Percentiles rank a stretch among this genome's conserved stretches.
Evolutionary conservation across 768 basidiomycete species (phyloP).

Genomic region (Tephrocybe rancida): DNA sequence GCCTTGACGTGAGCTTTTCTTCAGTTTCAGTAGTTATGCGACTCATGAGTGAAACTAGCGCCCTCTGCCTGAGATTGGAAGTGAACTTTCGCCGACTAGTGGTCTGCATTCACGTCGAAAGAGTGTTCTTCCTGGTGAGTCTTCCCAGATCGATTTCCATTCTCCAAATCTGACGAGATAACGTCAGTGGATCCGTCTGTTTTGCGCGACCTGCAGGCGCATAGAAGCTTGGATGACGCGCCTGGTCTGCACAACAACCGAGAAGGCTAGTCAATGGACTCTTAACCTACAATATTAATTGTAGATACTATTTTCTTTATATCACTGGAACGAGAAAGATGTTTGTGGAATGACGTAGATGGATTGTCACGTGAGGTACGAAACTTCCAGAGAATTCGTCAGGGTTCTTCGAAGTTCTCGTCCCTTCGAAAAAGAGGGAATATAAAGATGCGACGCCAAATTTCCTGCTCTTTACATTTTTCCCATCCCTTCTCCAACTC

Average conservation of each 20-base stretch:
- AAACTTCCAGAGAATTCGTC: constrained; percentile 51
- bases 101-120: constrained; percentile 91
- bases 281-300: not conserved
- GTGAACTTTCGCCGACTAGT: constrained; percentile 58
- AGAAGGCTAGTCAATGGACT: constrained; percentile 16
- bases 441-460: constrained; percentile 34
- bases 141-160: not conserved
- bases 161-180: not conserved
- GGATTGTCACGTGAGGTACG: constrained; percentile 37
- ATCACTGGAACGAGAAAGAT: constrained; percentile 3
- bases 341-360: constrained; percentile 17
- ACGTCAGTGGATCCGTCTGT: constrained; percentile 82
- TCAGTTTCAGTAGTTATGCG: constrained; percentile 2
- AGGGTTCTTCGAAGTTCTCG: constrained; percentile 36
- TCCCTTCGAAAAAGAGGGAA: constrained; percentile 34
- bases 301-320: constrained; percentile 2
- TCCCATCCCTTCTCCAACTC: constrained; percentile 11
- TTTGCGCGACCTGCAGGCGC: constrained; percentile 84
- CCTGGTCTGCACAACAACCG: constrained; percentile 22
- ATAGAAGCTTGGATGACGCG: constrained; percentile 76
- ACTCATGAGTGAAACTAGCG: constrained; percentile 38
- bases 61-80: constrained; percentile 66
- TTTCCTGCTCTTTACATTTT: constrained; percentile 13
- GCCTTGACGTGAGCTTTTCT: constrained; percentile 68
- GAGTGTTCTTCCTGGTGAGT: constrained; percentile 88